Conservation (phyloP, 139 green algal species). For the Coelastrella sp. region DNA sequence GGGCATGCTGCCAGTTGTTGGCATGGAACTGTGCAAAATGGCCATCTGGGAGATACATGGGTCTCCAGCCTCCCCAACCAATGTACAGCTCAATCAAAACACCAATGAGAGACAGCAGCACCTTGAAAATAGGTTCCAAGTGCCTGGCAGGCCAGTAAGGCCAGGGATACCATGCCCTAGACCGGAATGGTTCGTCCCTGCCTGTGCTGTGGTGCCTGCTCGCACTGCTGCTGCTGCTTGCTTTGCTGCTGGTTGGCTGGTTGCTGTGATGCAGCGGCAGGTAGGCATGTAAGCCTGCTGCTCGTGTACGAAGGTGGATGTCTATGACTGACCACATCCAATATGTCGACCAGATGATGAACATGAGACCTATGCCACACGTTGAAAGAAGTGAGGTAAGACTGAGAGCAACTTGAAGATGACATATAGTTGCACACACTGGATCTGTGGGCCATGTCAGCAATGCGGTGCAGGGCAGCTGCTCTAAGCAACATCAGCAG, state of each 20-base stretch:
- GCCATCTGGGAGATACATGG: conserved; percentile 22
- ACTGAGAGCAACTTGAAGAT: too few relatives aligned
- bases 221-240: neutral
- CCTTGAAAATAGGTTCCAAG: conserved; percentile 24
- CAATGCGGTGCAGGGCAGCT: too few relatives aligned
- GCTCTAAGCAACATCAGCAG: too few relatives aligned
- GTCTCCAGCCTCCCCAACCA: conserved; percentile 28
- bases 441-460: too few relatives aligned
- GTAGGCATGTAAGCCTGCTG: neutral
- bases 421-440: too few relatives aligned
- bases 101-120: conserved; percentile 6
- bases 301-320: conserved; percentile 34
- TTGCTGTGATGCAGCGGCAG: neutral
- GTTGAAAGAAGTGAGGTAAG: too few relatives aligned
- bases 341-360: conserved; percentile 45
- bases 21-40: conserved; percentile 42
- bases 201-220: neutral
- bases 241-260: neutral
- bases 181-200: neutral
- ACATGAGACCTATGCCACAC: conserved; percentile 14
- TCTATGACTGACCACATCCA: conserved; percentile 43
- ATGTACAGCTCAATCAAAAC: conserved; percentile 42
- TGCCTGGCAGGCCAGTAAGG: neutral
- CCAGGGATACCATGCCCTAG: conserved; percentile 38
- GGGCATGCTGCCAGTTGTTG: conserved; percentile 46